Base-by-base conservation (phyloP, 2,329 filamentous ascomycete species). In the Chaetomium sp. region DNA sequence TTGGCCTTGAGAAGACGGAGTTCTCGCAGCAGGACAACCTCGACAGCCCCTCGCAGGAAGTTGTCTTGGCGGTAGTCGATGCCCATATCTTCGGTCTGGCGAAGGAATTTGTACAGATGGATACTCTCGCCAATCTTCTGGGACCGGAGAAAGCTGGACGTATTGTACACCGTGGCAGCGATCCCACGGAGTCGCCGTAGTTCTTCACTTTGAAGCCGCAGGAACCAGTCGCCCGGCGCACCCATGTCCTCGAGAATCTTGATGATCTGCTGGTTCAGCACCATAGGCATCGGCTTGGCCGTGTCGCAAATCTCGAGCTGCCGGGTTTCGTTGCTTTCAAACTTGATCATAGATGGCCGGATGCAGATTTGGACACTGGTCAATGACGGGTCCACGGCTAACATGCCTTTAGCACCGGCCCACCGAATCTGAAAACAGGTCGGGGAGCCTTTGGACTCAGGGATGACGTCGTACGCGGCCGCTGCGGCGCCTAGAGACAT, bases 231-330 rank as follows among this genome's bases (percentile, higher is more conserved):
- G 1, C 72, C 65, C 0, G 75, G 66, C 0, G 87, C 82, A 0
- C 79, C 78, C 68, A 92, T 83, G 61, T 95, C 90, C 65, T 95
- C 90, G 0, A 95, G 69, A 5, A 95, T 90, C 67, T 95, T 95
- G 71, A 95, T 90, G 58, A 91, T 76, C 61, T 89, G 88, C 0
- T 87, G 83, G 64, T 95, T 95, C 1, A 95, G 77, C 14, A 84
- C 81, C 61, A 91, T 76, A 0, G 80, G 80, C 6, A 92, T 76
- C 0, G 88, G 85, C 50, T 78, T 82, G 40, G 83, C 84, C 43
- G 82, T 78, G 47, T 86, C 87, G 64, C 87, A 91, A 45, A 91
- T 88, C 57, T 87, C 88, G 1, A 92, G 74, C 5, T 50, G 78
- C 1, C 67, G 19, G 19, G 19, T 71, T 41, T 80, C 76, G 0